Base-by-base conservation (phyloP, 805 yeast species). In the Lipomyces mesembrius region DNA sequence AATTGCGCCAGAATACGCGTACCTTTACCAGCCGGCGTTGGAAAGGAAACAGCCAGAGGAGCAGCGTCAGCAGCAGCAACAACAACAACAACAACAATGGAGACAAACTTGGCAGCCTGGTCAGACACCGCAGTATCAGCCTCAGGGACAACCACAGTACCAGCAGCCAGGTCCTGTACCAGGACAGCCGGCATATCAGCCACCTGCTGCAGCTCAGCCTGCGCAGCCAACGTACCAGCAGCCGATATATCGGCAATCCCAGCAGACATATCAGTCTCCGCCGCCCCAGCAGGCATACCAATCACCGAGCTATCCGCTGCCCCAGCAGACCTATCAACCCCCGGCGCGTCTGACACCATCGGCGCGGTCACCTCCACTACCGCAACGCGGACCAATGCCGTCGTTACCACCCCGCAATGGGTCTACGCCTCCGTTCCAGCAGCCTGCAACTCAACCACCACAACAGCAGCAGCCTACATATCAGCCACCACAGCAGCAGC, bases 11-110 rank as follows among this genome's bases (percentile, higher is more conserved):
- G 71, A 68, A 29, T 68, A 68, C 49, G 35, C 54, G 54, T 60
- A 68, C 52, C 61, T 68, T 20, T 68, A 60, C 56, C 65, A 65
- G 34, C 74, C 73, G 51, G 67, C 67, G 29, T 61, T 59, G 22
- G 66, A 62, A n/a, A 43, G 20, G 49, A 62, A 59, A n/a, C 72
- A 60, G 53, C 73, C 64, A 52, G 64, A 43, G 53, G 72, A 66
- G 55, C 72, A 60, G 55, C 65, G 61, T 32, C 70, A 64, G 17
- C 54, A 20, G 12, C 66, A 34, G 37, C 71, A 53, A 39, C 62
- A 59, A n/a, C 57, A 39, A 54, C 66, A 34, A 35, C 71, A 53
- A 39, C 62, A 59, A n/a, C 57, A 39, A 54, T 57, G 64, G 34
- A 64, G 55, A 20, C 72, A 61, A 34, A 25, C 49, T 14, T 63